phyloP scores from a whole-genome alignment of 768 basidiomycete genomes.

The Tylopilus balloui region DNA sequence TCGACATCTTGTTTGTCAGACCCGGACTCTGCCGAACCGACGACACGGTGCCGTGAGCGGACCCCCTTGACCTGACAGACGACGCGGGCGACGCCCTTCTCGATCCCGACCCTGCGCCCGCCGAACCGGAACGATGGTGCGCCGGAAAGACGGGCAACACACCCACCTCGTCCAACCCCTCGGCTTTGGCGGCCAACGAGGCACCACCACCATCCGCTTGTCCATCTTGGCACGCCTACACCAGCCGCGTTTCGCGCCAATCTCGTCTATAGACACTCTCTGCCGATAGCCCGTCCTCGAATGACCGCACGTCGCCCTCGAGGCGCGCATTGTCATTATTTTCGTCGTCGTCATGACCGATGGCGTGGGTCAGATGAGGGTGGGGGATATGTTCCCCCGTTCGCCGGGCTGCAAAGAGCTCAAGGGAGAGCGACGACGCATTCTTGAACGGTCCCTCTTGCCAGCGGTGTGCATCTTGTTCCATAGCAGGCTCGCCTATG shows the following conservation, averaged over 20 bases:
- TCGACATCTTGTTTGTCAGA: constrained; percentile 38
- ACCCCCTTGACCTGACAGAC: constrained; percentile 43
- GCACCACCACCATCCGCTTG: constrained; percentile 7
- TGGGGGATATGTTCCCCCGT: constrained; percentile 53
- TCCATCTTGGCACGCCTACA: constrained; percentile 13
- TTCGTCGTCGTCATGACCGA: constrained; percentile 21
- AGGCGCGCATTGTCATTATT: constrained; percentile 14
- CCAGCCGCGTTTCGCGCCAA: constrained; percentile 68
- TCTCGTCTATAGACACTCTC: constrained; percentile 70
- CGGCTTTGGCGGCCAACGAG: constrained; percentile 13
- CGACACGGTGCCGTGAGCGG: constrained; percentile 26
- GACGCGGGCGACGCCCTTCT: constrained; percentile 46
- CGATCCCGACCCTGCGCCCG: constrained; percentile 20
- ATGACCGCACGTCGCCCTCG: constrained; percentile 48
- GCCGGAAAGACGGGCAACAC: constrained; percentile 23
- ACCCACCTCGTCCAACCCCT: constrained; percentile 30
- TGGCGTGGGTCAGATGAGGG: background rate
- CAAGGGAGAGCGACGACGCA: constrained; percentile 65
- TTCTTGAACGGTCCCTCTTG: constrained; percentile 54
- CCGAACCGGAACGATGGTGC: constrained; percentile 14
- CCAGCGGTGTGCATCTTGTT: constrained; percentile 41
- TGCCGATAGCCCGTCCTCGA: constrained; percentile 59
- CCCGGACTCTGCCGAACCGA: constrained; percentile 47
- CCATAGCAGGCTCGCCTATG: constrained; percentile 45
- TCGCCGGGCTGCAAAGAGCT: constrained; percentile 59